These are phyloP conservation scores for Celoporthe dispersa DNA, from an alignment of 2,329 filamentous ascomycete species.

Conservation along the genomic window DNA sequence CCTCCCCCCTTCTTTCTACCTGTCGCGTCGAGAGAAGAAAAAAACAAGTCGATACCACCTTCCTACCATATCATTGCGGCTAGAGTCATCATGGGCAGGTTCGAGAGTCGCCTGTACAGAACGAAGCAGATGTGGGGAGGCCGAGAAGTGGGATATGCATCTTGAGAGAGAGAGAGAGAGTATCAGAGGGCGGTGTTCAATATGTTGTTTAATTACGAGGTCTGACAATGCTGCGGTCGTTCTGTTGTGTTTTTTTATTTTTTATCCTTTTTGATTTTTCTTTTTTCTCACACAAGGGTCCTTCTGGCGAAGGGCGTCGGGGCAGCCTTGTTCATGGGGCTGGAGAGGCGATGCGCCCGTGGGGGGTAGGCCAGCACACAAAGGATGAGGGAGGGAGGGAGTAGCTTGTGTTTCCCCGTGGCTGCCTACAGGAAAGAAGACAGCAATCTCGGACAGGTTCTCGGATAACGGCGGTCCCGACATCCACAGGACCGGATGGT, in stretches of 20 bases:
- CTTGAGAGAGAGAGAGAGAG: conserved; percentile 14
- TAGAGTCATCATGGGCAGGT: conserved; percentile 21
- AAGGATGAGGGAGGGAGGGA: conserved; percentile 13
- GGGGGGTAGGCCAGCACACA: conserved; percentile 17
- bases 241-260: conserved; percentile 14
- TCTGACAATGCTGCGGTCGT: conserved; percentile 30
- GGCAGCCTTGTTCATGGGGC: conserved; percentile 3
- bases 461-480: conserved; percentile 27
- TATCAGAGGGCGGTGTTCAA: conserved; percentile 45
- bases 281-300: conserved; percentile 18
- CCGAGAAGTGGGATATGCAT: conserved; percentile 30
- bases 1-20: conserved; percentile 1
- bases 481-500: conserved; percentile 24
- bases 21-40: conserved; percentile 19
- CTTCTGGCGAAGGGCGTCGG: conserved; percentile 28
- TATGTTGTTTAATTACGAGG: conserved; percentile 55
- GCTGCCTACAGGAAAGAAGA: conserved; percentile 26
- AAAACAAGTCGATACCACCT: conserved; percentile 25
- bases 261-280: conserved; percentile 13
- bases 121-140: conserved; percentile 25
- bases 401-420: conserved; percentile 18
- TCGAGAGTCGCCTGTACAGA: conserved; percentile 28
- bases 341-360: conserved; percentile 10
- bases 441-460: conserved; percentile 30
- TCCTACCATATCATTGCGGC: conserved; percentile 26